Evolutionary conservation across 306 rosid genomes (phyloP), one percentile per base, ranked within the genome.

Genomic region (Quercus agrifolia): DNA sequence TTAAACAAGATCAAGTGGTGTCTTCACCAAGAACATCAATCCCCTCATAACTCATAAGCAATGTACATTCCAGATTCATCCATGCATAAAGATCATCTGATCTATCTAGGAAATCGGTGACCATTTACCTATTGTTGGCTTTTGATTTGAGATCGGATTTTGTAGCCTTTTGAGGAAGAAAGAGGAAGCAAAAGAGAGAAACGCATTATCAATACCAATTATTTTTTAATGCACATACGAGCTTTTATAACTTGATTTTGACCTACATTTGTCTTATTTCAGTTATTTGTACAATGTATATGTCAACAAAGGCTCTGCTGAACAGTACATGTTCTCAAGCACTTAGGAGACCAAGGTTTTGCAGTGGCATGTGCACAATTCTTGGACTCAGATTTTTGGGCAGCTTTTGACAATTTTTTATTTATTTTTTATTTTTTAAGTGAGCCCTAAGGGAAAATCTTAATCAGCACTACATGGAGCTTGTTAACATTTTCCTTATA

Each of bases 301-400:
- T 25, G 55, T 56, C 62, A 2, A 1, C 20, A 46, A 55, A 18
- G 3, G 56, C 25, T 38, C 25, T 17, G 62, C 56, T 57, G 71
- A 78, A 33, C 68, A 13, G 17, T 66, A 41, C 46, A 79, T 57
- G 21, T 54, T 73, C 30, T 28, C 59, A 21, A 59, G 33, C 31
- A 28, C 51, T 61, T 30, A 23, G 31, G 33, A 10, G 77, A 72
- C 72, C 33, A 58, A 58, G 38, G 77, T 19, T 51, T 33, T 72
- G 44, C 20, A 56, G 83, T 72, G 75, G n/a, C 83, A 79, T 63
- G 83, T 52, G 83, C 74, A 5, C 38, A 1, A 33, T 35, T 35
- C 8, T 35, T 1, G 41, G 7, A 30, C 31, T 35, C 41, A 35
- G 41, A 35, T 35, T 35, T 35, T 1, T 35, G 8, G 41, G 8